Evolutionary conservation across 192 early-diverging fungal genomes (phyloP).

Genomic region (Allomyces arbusculus): DNA sequence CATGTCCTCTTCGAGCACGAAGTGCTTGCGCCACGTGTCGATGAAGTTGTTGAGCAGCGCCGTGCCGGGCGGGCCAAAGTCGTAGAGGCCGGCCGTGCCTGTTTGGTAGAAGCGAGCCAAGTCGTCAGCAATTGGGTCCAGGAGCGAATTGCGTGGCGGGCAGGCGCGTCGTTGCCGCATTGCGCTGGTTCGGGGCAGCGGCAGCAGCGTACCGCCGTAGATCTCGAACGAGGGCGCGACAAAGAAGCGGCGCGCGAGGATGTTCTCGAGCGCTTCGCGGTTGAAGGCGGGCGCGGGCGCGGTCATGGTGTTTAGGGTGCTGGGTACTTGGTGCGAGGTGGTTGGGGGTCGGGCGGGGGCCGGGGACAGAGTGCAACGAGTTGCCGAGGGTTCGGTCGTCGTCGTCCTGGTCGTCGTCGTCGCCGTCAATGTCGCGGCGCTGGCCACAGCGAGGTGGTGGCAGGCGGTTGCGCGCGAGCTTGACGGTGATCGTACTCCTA

Average conservation of each 20-base stretch:
- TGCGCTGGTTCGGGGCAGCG: conserved; percentile 5
- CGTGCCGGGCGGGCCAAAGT: conserved; percentile 88
- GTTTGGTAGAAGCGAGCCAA: background rate
- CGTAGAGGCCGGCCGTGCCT: conserved; percentile 91
- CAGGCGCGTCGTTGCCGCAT: background rate
- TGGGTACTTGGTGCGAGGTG: too few relatives aligned
- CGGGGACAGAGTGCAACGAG: too few relatives aligned
- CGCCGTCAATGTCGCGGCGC: too few relatives aligned
- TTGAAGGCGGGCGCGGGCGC: conserved; percentile 25
- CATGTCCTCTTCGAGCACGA: conserved; percentile 99
- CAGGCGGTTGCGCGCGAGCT: too few relatives aligned
- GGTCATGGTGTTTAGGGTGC: background rate
- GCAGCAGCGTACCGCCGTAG: conserved; percentile 56
- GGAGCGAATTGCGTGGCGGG: background rate
- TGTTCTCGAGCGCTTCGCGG: conserved; percentile 37
- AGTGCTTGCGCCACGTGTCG: conserved; percentile 80
- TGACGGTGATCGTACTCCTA: too few relatives aligned
- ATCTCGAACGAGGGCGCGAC: conserved; percentile 83
- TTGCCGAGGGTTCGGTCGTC: too few relatives aligned
- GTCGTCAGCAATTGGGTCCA: background rate
- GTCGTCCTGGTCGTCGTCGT: too few relatives aligned
- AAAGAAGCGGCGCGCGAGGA: conserved; percentile 89
- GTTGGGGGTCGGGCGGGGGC: too few relatives aligned
- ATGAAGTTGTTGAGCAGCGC: conserved; percentile 83
- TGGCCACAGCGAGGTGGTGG: too few relatives aligned